A percentile compares a stretch with the other conserved stretches of the same genome.
Evolutionary conservation across 192 early-diverging fungal genomes (phyloP).

Genomic region (Coemansia sp.): DNA sequence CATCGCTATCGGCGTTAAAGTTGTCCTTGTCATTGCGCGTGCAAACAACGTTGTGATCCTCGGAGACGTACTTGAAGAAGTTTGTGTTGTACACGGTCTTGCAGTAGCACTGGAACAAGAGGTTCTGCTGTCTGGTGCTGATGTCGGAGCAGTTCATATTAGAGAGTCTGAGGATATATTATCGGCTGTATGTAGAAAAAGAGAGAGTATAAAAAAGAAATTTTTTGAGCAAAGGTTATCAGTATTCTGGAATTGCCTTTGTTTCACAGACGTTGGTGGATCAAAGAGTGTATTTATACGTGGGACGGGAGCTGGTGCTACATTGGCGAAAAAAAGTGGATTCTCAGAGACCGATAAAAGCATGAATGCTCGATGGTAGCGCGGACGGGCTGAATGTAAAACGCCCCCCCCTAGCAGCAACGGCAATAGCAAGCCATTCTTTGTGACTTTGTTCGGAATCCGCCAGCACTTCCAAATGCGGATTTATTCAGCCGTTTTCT

Average conservation of each 20-base stretch:
- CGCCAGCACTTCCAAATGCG: too few relatives aligned
- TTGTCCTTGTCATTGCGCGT: conserved; percentile 36
- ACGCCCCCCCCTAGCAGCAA: too few relatives aligned
- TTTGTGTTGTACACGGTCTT: conserved; percentile 47
- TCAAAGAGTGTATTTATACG: neutral
- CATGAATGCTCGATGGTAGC: too few relatives aligned
- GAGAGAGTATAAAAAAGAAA: neutral
- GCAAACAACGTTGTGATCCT: conserved; percentile 28
- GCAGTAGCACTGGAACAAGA: conserved; percentile 51
- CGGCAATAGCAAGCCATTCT: too few relatives aligned
- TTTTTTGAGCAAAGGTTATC: too few relatives aligned
- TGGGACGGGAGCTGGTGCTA: neutral
- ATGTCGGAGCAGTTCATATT: conserved; percentile 44
- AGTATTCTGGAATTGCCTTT: too few relatives aligned
- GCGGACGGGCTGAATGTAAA: too few relatives aligned
- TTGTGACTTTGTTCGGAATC: too few relatives aligned
- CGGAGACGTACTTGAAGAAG: conserved; percentile 24
- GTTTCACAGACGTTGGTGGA: neutral
- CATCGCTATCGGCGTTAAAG: conserved; percentile 14
- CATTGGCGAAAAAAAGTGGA: too few relatives aligned
- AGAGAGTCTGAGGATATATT: neutral
- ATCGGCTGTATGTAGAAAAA: neutral
- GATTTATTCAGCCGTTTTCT: too few relatives aligned
- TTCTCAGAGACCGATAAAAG: too few relatives aligned
- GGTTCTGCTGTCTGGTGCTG: conserved; percentile 27